A percentile compares a stretch with the other conserved stretches of the same genome.
Evolutionary conservation across 176 grass and related monocot genomes (phyloP).

Genomic region (Oryza glaberrima): DNA sequence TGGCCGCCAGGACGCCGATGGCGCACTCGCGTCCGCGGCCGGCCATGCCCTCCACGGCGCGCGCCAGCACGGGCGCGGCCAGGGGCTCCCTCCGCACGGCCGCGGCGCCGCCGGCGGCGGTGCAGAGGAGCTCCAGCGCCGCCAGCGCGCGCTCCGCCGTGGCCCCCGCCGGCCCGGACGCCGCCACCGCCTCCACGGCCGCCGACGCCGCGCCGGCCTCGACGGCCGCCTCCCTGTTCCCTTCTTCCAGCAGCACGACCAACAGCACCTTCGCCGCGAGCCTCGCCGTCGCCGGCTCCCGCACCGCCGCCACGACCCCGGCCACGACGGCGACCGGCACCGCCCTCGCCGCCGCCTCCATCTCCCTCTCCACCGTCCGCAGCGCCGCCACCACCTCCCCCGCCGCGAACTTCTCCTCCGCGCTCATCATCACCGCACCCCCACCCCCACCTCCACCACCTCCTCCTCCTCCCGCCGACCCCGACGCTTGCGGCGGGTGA

Average conservation of each 20-base stretch:
- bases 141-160: slow-evolving; percentile 89
- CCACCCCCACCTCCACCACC: too few species aligned
- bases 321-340: slow-evolving; percentile 52
- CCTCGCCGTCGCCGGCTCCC: slow-evolving; percentile 60
- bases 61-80: slow-evolving; percentile 50
- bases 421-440: slow-evolving; percentile 14
- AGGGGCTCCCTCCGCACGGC: slow-evolving; percentile 56
- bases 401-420: slow-evolving; percentile 63
- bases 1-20: slow-evolving; percentile 78
- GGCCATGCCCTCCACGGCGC: slow-evolving; percentile 64
- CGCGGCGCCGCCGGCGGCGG: slow-evolving; percentile 54
- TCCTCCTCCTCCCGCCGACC: background rate
- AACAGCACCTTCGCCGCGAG: slow-evolving; percentile 69
- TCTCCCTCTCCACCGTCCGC: slow-evolving; percentile 53
- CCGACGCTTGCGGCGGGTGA: slow-evolving; percentile 58
- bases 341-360: slow-evolving; percentile 37
- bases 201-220: slow-evolving; percentile 66
- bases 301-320: slow-evolving; percentile 59
- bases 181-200: slow-evolving; percentile 67
- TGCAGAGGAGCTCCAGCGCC: slow-evolving; percentile 88
- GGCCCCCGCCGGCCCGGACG: slow-evolving; percentile 65
- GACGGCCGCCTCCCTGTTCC: slow-evolving; percentile 57
- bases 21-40: slow-evolving; percentile 81
- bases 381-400: slow-evolving; percentile 57
- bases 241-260: slow-evolving; percentile 60